Evolutionary conservation across 768 basidiomycete genomes (phyloP), one percentile per base, ranked within the genome.

Genomic region (Agaricus sinodeliciosus): DNA sequence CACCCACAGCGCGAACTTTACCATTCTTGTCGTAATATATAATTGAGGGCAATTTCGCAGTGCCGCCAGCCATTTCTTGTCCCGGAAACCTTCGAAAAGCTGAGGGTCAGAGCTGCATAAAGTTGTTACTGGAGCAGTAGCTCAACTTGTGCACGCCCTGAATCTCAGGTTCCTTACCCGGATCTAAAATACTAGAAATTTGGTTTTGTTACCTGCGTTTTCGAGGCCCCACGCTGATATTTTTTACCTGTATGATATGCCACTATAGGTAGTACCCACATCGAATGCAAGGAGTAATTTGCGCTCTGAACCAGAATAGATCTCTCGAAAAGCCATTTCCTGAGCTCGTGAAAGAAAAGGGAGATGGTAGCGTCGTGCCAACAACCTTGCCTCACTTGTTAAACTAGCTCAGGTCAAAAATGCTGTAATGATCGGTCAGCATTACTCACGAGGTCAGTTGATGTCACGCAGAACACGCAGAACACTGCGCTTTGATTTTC

Each of bases 101-200:
- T 28, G 15, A 42, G 35, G 40, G 26, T 37, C 31, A 43, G 46
- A 47, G 42, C 11, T 31, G 34, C 27, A 49, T 37, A 41, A 41
- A 45, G 34, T 40, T 47, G 18, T 16, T 34, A 34, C 31, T 26
- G 31, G 0, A 16, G 12, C 15, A 37, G 50, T 26, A 31, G 22
- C 58, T 34, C 34, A 55, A 67, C 64, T 59, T 61, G 37, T 61
- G 64, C 19, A 65, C 63, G 40, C 60, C 61, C 25, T 56, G 55
- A 51, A 65, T 65, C 44, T 63, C 62, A 48, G 66, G 64, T 12
- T 62, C 57, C 48, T 60, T 51, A 12, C 63, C 63, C 22, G 62
- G 64, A 55, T 64, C 61, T 9, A 67, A 55, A 42, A 67, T 60
- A 42, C 65, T 67, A 43, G 16, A 43, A 31, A 56, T 36, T 18